A percentile compares a stretch with the other conserved stretches of the same genome.
Conservation (phyloP, 345 rosid species). For the Lepidium africanum region DNA sequence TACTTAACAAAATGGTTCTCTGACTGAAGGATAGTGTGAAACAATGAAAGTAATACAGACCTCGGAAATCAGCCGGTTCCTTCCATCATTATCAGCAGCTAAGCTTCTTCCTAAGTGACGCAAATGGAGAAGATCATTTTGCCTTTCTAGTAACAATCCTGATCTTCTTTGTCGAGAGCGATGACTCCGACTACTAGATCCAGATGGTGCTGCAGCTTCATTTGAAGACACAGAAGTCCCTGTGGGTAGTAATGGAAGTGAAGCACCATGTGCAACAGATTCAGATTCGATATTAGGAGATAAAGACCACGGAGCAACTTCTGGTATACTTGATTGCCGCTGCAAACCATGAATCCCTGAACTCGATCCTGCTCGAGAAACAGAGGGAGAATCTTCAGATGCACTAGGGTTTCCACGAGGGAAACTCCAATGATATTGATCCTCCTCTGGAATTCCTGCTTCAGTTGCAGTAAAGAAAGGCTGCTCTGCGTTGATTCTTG, state of each 20-base stretch:
- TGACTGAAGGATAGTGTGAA: not conserved
- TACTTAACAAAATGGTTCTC: not conserved
- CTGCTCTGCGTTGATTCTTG: constrained; percentile 46
- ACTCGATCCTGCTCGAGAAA: constrained; percentile 38
- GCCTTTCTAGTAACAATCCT: constrained; percentile 46
- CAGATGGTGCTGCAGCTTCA: constrained; percentile 39
- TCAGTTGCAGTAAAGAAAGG: constrained; percentile 47
- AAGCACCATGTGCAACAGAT: constrained; percentile 43
- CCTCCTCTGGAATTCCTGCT: constrained; percentile 48
- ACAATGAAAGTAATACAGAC: constrained; percentile 22
- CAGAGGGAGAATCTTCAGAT: constrained; percentile 39
- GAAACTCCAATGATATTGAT: constrained; percentile 55
- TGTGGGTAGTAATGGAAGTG: constrained; percentile 45
- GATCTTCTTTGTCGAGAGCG: constrained; percentile 44
- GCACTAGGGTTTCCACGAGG: constrained; percentile 40
- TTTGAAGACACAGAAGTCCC: constrained; percentile 46
- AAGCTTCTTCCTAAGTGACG: constrained; percentile 59
- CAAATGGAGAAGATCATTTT: constrained; percentile 44
- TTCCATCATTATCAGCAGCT: constrained; percentile 65
- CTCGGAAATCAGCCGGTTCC: constrained; percentile 72
- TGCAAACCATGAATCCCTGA: constrained; percentile 43
- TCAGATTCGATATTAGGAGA: constrained; percentile 52
- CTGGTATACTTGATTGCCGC: constrained; percentile 42
- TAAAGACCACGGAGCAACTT: constrained; percentile 66
- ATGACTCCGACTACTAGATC: constrained; percentile 42